Evolutionary conservation across 345 rosid genomes (phyloP).

Genomic region (Bruguiera parviflora): DNA sequence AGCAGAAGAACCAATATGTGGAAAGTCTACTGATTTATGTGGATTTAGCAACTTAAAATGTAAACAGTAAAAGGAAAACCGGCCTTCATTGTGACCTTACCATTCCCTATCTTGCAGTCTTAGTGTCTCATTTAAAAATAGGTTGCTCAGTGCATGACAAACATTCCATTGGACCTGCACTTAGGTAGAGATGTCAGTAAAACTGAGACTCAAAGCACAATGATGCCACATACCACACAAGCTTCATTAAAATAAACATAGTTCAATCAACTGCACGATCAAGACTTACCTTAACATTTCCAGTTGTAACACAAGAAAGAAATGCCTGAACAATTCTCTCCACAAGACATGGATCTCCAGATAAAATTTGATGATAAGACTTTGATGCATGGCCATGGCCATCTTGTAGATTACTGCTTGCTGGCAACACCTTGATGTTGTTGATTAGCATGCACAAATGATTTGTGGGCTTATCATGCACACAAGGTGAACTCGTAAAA

Average conservation of each 20-base stretch:
- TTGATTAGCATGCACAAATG: constrained; percentile 19
- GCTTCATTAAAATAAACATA: too few species aligned
- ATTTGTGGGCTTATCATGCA: constrained; percentile 27
- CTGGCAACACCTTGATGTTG: constrained; percentile 12
- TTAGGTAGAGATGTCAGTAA: constrained; percentile 13
- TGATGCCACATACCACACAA: not conserved
- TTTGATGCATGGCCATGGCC: constrained; percentile 18
- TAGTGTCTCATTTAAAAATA: constrained; percentile 73
- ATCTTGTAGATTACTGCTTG: constrained; percentile 14
- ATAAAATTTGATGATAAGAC: constrained; percentile 28
- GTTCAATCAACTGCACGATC: not conserved
- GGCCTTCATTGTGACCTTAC: constrained; percentile 36
- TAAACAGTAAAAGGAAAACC: not conserved
- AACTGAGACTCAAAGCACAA: constrained; percentile 2
- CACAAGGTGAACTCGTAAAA: constrained; percentile 29
- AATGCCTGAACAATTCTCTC: constrained; percentile 83
- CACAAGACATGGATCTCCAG: constrained; percentile 42
- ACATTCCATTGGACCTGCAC: constrained; percentile 97
- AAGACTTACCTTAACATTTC: constrained; percentile 82
- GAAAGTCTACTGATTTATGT: not conserved
- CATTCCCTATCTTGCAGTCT: constrained; percentile 77
- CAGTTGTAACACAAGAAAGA: constrained; percentile 92
- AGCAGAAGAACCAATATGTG: not conserved
- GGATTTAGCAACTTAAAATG: constrained; percentile 3
- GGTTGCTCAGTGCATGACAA: constrained; percentile 83